These are phyloP conservation scores for Teratosphaeriaceae sp. DNA, from an alignment of 2,329 filamentous ascomycete genomes.

Conservation along the genomic window DNA sequence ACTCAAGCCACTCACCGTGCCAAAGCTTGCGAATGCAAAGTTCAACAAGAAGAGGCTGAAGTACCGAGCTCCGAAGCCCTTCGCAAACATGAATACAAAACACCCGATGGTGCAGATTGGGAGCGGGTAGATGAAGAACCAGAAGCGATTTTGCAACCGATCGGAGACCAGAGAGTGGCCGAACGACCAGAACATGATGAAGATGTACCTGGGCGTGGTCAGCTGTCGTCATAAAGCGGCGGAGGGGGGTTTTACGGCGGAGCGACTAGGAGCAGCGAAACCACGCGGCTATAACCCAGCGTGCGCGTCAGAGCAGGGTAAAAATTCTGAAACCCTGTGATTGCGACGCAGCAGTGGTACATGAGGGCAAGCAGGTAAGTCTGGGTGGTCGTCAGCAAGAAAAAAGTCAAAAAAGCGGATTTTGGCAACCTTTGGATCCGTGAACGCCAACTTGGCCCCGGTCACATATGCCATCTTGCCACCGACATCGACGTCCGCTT, in stretches of 20 bases:
- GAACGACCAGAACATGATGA: constrained; percentile 40
- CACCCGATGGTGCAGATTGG: constrained; percentile 46
- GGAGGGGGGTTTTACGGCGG: constrained; percentile 30
- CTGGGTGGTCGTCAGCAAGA: constrained; percentile 46
- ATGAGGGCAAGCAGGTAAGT: constrained; percentile 43
- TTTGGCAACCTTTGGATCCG: background rate
- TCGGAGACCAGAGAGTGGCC: constrained; percentile 39
- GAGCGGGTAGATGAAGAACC: constrained; percentile 49
- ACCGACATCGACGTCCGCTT: constrained; percentile 43
- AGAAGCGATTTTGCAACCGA: constrained; percentile 40
- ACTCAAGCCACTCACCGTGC: constrained; percentile 28
- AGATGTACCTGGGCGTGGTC: constrained; percentile 33
- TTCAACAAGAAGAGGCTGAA: constrained; percentile 49
- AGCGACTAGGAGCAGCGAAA: constrained; percentile 46
- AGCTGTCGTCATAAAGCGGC: background rate
- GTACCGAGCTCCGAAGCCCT: constrained; percentile 48
- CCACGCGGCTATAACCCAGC: constrained; percentile 35
- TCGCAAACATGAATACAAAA: constrained; percentile 49
- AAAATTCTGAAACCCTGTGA: constrained; percentile 51
- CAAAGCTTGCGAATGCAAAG: constrained; percentile 51
- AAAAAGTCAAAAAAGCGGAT: constrained; percentile 38
- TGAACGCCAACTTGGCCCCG: constrained; percentile 20
- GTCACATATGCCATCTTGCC: constrained; percentile 39
- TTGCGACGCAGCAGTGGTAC: constrained; percentile 42
- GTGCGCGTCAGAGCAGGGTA: constrained; percentile 46